phyloP scores from a whole-genome alignment of 352 stramenopile species.

The Pythium aristosporum region DNA sequence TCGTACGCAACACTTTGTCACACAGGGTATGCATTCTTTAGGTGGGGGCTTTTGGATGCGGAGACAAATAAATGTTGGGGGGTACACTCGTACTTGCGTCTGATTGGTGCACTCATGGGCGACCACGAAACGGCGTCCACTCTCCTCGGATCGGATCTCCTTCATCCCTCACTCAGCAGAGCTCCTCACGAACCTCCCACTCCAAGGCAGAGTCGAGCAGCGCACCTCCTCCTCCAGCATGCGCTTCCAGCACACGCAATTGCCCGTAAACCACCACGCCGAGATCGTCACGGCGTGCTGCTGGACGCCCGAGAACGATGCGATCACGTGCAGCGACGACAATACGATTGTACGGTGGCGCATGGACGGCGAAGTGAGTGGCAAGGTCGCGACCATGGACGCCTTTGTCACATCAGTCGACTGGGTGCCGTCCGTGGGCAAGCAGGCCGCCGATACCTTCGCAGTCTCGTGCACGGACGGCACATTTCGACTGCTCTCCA shows the following conservation, averaged over 20 bases:
- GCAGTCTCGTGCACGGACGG: conserved; percentile 89
- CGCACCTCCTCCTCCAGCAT: conserved; percentile 27
- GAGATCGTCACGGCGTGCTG: conserved; percentile 85
- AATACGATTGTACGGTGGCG: conserved; percentile 81
- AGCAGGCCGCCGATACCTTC: conserved; percentile 83
- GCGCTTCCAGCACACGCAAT: conserved; percentile 79
- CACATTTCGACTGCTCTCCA: conserved; percentile 72
- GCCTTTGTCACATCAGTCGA: conserved; percentile 77
- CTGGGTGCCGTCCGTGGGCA: conserved; percentile 81
- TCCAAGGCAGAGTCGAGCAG: neutral
- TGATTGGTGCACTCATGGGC: conserved; percentile 9
- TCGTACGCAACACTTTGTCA: too few species aligned
- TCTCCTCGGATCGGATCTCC: neutral
- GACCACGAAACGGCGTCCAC: conserved; percentile 16
- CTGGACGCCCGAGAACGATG: conserved; percentile 88
- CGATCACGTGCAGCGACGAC: conserved; percentile 87
- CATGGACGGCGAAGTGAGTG: conserved; percentile 82
- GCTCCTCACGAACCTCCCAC: neutral
- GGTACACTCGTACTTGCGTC: neutral
- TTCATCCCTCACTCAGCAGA: neutral
- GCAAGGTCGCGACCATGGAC: conserved; percentile 69
- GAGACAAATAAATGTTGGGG: neutral
- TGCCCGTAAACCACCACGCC: conserved; percentile 68
- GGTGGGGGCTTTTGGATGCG: too few species aligned
- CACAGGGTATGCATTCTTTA: too few species aligned